Base-by-base conservation (phyloP, 1,139 yeast species). In the Zygoascus sp. region DNA sequence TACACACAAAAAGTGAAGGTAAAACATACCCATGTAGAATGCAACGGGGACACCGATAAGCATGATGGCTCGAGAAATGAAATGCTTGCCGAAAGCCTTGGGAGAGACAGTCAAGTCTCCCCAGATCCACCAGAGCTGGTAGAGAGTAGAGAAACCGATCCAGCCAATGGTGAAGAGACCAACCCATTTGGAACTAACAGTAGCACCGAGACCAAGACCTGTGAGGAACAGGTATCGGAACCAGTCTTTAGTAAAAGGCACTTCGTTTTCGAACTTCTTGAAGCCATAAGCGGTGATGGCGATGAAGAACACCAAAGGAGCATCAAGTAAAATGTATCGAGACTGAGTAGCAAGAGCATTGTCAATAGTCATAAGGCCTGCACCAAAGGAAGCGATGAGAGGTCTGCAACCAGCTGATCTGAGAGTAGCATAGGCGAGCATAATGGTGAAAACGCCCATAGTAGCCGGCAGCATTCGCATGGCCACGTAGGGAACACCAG, bases 161-260 rank as follows among this genome's bases (percentile, higher is more conserved):
- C 98, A 94, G 7, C 86, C 89, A 55, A 90, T 68, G 34, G 98
- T 92, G 73, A 92, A 92, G 42, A 92, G 71, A 47, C 98, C 99
- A 42, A 92, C 97, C 97, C 98, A 92, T 67, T 94, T 94, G 40
- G 96, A 82, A 39, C 90, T 80, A 28, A 84, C 73, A 2, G 97
- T 92, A 49, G 94, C 79, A 43, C 98, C 99, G 47, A 94, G 73
- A 15, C 84, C 84, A 45, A 88, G 67, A 52, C 95, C 96, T 34
- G 95, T 80, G 38, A 87, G 76, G 21, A 83, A 48, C 61, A 94
- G 70, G 48, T 83, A 74, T 60, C 80, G 79, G 68, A 71, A 84
- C 90, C 97, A 89, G 45, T 68, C 70, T 43, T 68, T 63, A 17
- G 85, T 59, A 63, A 86, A 82, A n/a, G 95, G 88, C 32, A 74